These are phyloP conservation scores for Amphicarpaea edgeworthii DNA, from an alignment of 306 rosid species.

Conservation along the genomic window DNA sequence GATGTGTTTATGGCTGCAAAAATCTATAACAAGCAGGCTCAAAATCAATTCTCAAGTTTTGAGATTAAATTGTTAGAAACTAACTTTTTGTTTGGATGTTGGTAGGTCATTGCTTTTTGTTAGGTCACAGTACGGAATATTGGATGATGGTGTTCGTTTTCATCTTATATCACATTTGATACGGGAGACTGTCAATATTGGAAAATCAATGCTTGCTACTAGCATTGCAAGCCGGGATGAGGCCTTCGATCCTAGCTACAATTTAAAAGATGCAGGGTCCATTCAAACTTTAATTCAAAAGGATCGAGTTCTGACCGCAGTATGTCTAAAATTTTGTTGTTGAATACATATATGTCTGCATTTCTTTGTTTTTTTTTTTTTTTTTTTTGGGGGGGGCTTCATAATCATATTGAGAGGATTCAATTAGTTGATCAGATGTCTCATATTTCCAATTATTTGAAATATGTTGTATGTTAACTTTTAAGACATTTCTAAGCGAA, in stretches of 20 bases:
- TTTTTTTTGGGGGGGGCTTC: not conserved
- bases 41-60: not conserved
- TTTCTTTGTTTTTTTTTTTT: not conserved
- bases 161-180: conserved; percentile 93
- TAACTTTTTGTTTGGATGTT: conserved; percentile 53
- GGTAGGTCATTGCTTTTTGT: conserved; percentile 90
- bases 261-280: conserved; percentile 70
- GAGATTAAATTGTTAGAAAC: conserved; percentile 29
- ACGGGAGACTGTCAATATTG: conserved; percentile 80
- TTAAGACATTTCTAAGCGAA: conserved; percentile 11
- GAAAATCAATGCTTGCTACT: conserved; percentile 90
- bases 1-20: not conserved
- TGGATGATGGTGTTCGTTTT: conserved; percentile 91
- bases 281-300: conserved; percentile 87
- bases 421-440: conserved; percentile 3
- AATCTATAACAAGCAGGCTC: not conserved
- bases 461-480: not conserved
- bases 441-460: conserved; percentile 27
- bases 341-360: not conserved
- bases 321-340: conserved; percentile 56
- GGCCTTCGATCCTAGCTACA: conserved; percentile 55
- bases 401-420: conserved; percentile 11
- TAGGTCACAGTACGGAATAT: conserved; percentile 82
- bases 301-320: conserved; percentile 93
- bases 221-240: conserved; percentile 81